Percentiles rank a stretch among this genome's conserved stretches.
phyloP scores from a whole-genome alignment of 441 rosid genomes.

The Sinapis alba region DNA sequence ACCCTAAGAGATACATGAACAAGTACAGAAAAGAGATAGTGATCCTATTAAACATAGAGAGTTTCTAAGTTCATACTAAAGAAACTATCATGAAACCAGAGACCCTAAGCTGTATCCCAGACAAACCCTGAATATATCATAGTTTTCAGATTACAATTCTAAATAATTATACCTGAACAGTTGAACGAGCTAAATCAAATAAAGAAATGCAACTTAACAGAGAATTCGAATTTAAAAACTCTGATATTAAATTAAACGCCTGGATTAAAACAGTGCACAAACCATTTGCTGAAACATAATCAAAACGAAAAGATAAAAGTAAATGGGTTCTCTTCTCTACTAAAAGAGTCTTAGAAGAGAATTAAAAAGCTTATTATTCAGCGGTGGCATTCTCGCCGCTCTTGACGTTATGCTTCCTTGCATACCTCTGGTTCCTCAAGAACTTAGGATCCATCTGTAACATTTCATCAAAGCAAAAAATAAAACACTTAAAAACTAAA shows the following conservation, averaged over 20 bases:
- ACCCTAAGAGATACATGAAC: not conserved
- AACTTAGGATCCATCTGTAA: slow-evolving; percentile 98
- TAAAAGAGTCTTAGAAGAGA: not conserved
- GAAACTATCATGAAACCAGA: too few species aligned
- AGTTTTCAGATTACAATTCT: not conserved
- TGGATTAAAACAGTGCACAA: not conserved
- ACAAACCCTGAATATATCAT: not conserved
- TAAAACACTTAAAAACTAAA: not conserved
- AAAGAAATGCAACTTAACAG: not conserved
- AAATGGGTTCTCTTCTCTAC: not conserved
- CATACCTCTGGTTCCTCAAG: slow-evolving; percentile 99
- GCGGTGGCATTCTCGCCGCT: slow-evolving; percentile 55
- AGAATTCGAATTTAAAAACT: not conserved
- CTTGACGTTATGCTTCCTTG: slow-evolving; percentile 95
- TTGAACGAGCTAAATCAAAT: not conserved
- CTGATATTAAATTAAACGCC: not conserved
- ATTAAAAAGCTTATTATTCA: slow-evolving; percentile 28
- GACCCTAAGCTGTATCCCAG: too few species aligned
- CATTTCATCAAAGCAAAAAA: not conserved
- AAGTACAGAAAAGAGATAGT: not conserved
- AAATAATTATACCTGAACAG: too few species aligned
- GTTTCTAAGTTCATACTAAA: too few species aligned
- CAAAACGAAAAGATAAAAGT: not conserved
- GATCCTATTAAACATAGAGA: too few species aligned
- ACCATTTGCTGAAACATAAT: slow-evolving; percentile 20